phyloP scores from a whole-genome alignment of 1,284 basidiomycete species.

The Apiotrichum montevideense region DNA sequence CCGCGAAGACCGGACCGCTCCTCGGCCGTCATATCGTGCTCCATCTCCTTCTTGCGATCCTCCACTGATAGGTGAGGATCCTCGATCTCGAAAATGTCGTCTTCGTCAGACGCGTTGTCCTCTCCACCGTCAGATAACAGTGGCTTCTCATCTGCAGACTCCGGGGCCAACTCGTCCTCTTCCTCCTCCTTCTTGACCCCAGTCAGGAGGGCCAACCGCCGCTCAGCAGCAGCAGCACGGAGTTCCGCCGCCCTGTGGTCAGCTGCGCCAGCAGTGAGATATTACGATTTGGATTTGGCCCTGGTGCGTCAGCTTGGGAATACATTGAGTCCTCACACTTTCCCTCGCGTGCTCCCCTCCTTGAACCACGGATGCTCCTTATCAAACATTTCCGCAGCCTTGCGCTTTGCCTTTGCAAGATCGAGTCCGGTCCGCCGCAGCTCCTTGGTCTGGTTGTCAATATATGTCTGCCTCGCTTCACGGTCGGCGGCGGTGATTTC shows the following conservation, averaged over 20 bases:
- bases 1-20: slow-evolving; percentile 29
- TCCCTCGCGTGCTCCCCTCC: slow-evolving; percentile 36
- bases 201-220: slow-evolving; percentile 17
- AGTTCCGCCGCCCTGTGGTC: slow-evolving; percentile 32
- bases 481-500: slow-evolving; percentile 38
- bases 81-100: slow-evolving; percentile 7
- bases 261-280: not conserved
- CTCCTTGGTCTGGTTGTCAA: slow-evolving; percentile 18
- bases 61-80: slow-evolving; percentile 31
- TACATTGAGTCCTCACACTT: slow-evolving; percentile 18
- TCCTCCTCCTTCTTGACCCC: not conserved
- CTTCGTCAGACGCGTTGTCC: not conserved
- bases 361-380: slow-evolving; percentile 38
- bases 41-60: slow-evolving; percentile 32
- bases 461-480: slow-evolving; percentile 23
- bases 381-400: slow-evolving; percentile 29
- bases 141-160: slow-evolving; percentile 3
- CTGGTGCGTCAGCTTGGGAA: slow-evolving; percentile 12
- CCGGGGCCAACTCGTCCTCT: not conserved
- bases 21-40: slow-evolving; percentile 34
- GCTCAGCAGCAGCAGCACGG: slow-evolving; percentile 38
- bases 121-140: not conserved
- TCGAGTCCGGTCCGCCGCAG: slow-evolving; percentile 21
- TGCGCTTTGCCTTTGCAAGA: slow-evolving; percentile 24
- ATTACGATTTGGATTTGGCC: slow-evolving; percentile 36